phyloP scores from a whole-genome alignment of 139 green algal genomes.

The Gonium pectorale region DNA sequence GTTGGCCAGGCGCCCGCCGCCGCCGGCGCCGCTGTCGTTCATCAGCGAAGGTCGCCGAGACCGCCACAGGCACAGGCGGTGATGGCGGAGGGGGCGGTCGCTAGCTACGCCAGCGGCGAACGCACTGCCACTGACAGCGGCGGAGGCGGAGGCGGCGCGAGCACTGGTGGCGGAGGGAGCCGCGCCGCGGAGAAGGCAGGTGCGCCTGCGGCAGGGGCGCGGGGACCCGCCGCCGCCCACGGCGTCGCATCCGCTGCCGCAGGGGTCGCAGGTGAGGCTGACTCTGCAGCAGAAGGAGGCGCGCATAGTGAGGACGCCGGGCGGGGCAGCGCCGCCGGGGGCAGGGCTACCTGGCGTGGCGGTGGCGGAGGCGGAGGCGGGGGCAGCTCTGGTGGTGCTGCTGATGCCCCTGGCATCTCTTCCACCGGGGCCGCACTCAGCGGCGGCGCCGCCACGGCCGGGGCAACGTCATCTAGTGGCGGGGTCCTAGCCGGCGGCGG shows the following conservation, averaged over 20 bases:
- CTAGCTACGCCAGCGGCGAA: background rate
- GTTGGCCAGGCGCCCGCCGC: too few relatives aligned
- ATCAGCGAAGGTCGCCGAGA: too few relatives aligned
- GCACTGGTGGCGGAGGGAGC: background rate
- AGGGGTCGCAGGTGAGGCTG: background rate
- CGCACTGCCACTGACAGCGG: background rate
- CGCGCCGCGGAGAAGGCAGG: background rate
- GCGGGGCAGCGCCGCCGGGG: background rate
- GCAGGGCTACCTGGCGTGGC: background rate
- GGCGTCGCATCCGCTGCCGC: background rate
- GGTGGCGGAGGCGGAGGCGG: background rate
- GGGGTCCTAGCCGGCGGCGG: too few relatives aligned
- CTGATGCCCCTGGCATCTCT: background rate
- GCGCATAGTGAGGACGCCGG: background rate
- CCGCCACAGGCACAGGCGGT: too few relatives aligned
- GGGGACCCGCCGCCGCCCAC: background rate
- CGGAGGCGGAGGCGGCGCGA: background rate
- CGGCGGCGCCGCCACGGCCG: background rate
- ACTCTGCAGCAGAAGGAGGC: background rate
- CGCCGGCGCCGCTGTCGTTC: too few relatives aligned
- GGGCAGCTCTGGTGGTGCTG: background rate
- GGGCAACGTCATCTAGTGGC: too few relatives aligned
- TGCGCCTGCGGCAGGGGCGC: background rate
- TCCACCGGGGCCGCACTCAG: background rate
- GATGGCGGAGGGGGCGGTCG: too few relatives aligned